A percentile compares a stretch with the other conserved stretches of the same genome.
Evolutionary conservation across 768 basidiomycete species (phyloP).

Genomic region (Pleurotus tuber-regium): DNA sequence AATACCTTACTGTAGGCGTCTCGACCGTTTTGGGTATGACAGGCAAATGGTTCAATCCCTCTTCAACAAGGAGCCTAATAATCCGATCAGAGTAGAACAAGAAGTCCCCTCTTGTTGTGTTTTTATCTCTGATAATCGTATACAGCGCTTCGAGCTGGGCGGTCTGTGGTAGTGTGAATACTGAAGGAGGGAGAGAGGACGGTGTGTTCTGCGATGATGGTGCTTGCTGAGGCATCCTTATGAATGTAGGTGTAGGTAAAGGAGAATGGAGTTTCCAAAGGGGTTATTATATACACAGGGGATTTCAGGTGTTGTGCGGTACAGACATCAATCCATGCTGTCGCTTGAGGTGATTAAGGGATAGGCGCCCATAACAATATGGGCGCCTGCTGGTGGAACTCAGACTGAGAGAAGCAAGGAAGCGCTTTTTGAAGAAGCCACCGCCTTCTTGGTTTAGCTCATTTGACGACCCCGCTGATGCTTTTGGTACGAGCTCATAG

Average conservation of each 20-base stretch:
- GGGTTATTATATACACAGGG: not conserved
- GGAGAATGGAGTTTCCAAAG: not conserved
- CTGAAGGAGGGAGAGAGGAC: constrained; percentile 62
- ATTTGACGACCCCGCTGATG: too few relatives aligned
- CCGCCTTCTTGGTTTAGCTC: too few relatives aligned
- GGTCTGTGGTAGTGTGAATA: constrained; percentile 87
- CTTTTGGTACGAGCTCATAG: too few relatives aligned
- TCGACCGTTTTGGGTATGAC: constrained; percentile 70
- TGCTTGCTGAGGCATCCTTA: not conserved
- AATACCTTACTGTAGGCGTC: constrained; percentile 72
- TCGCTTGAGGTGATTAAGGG: too few relatives aligned
- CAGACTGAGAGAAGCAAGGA: too few relatives aligned
- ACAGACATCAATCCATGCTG: too few relatives aligned
- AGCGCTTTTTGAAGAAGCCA: too few relatives aligned
- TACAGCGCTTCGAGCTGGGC: constrained; percentile 93
- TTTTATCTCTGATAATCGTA: constrained; percentile 90
- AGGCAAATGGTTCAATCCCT: constrained; percentile 86
- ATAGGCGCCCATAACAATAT: too few relatives aligned
- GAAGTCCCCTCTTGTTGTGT: constrained; percentile 90
- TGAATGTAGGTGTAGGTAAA: not conserved
- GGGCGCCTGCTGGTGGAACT: too few relatives aligned
- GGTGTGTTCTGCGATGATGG: constrained; percentile 12
- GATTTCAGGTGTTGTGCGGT: not conserved
- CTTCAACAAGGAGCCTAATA: constrained; percentile 78
- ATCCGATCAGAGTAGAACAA: constrained; percentile 95